Evolutionary conservation across 495 filamentous ascomycete genomes (phyloP).

Genomic region (Parathielavia hyrcaniae): DNA sequence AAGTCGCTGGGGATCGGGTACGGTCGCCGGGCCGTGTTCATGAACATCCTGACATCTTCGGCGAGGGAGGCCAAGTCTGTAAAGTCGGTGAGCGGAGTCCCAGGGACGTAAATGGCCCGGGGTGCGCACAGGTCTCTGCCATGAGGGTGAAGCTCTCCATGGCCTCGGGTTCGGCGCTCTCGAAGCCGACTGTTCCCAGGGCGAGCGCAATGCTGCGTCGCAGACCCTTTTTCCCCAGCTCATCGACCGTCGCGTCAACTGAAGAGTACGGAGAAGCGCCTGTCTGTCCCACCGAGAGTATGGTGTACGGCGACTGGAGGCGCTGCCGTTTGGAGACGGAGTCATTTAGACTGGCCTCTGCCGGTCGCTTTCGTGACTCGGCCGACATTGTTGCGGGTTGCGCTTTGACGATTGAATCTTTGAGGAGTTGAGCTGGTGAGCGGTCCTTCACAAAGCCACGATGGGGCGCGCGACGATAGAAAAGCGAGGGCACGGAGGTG

Average conservation of each 20-base stretch:
- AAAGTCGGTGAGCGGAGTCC: not conserved
- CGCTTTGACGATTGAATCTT: not conserved
- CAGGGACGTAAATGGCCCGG: not conserved
- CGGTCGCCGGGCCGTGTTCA: slow-evolving; percentile 36
- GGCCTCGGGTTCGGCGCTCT: slow-evolving; percentile 35
- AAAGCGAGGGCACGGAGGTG: too few species aligned
- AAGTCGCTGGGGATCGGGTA: slow-evolving; percentile 38
- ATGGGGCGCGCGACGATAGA: too few species aligned
- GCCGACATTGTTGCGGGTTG: slow-evolving; percentile 16
- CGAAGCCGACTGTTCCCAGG: slow-evolving; percentile 41
- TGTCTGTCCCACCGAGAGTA: slow-evolving; percentile 1
- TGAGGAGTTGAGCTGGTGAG: too few species aligned
- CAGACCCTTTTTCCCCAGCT: slow-evolving; percentile 34
- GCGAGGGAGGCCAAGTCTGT: slow-evolving; percentile 35
- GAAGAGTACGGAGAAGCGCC: slow-evolving; percentile 11
- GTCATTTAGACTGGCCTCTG: slow-evolving; percentile 20
- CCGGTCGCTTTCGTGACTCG: slow-evolving; percentile 28
- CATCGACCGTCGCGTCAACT: slow-evolving; percentile 21
- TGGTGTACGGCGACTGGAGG: slow-evolving; percentile 7
- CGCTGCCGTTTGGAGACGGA: slow-evolving; percentile 32
- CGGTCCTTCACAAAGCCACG: too few species aligned
- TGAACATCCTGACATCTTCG: slow-evolving; percentile 28
- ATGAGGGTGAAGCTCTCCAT: slow-evolving; percentile 39
- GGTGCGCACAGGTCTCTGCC: slow-evolving; percentile 36
- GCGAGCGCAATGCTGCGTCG: slow-evolving; percentile 37